A percentile compares a stretch with the other conserved stretches of the same genome.
These are phyloP conservation scores for Neurospora sp. DNA, from an alignment of 495 filamentous ascomycete genomes.

Conservation along the genomic window DNA sequence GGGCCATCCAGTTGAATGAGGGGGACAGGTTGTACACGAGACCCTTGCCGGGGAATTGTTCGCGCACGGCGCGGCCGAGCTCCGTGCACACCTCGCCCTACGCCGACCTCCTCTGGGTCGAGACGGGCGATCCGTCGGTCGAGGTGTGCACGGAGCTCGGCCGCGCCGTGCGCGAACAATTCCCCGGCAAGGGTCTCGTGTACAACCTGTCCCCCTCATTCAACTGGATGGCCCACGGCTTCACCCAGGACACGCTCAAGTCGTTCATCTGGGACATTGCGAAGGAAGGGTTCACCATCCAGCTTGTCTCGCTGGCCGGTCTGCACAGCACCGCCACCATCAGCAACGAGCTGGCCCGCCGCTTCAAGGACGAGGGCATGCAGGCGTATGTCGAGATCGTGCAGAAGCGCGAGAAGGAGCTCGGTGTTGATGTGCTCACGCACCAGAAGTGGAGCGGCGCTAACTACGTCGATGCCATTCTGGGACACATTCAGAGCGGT, in stretches of 20 bases:
- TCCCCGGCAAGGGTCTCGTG: slow-evolving; percentile 77
- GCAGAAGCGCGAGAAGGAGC: slow-evolving; percentile 80
- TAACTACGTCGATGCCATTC: slow-evolving; percentile 81
- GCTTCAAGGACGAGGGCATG: slow-evolving; percentile 89
- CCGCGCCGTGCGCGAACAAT: slow-evolving; percentile 51
- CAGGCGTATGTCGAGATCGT: slow-evolving; percentile 87
- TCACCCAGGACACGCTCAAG: slow-evolving; percentile 64
- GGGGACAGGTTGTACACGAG: slow-evolving; percentile 94
- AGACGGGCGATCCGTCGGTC: slow-evolving; percentile 83
- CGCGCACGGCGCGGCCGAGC: slow-evolving; percentile 67
- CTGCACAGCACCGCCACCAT: slow-evolving; percentile 83
- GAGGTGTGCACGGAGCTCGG: slow-evolving; percentile 65
- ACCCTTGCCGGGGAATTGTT: slow-evolving; percentile 60
- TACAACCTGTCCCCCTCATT: slow-evolving; percentile 95
- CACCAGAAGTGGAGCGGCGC: slow-evolving; percentile 99
- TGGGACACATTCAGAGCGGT: slow-evolving; percentile 86
- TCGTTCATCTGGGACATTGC: slow-evolving; percentile 95
- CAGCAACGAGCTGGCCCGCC: slow-evolving; percentile 69
- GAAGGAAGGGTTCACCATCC: slow-evolving; percentile 84
- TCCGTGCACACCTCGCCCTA: slow-evolving; percentile 62
- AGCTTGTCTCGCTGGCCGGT: slow-evolving; percentile 86
- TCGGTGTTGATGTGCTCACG: slow-evolving; percentile 88
- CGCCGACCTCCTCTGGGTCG: slow-evolving; percentile 93
- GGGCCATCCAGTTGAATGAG: slow-evolving; percentile 96
- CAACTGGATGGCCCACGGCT: slow-evolving; percentile 97